Conservation (phyloP, 2,329 filamentous ascomycete species). For the Aspergillus alliaceus region DNA sequence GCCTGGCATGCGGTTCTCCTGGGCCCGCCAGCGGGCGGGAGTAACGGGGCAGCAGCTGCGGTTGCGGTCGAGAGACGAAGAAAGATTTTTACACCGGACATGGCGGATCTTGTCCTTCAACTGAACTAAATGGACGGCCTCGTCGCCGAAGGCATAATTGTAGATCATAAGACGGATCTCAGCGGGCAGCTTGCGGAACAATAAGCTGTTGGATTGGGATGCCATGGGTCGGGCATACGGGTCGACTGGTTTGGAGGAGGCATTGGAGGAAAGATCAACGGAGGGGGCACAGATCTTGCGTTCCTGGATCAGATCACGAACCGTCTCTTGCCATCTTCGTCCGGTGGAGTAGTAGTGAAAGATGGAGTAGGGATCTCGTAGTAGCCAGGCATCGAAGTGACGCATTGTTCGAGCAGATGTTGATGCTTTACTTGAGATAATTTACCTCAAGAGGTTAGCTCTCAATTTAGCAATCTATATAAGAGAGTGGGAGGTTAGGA, state of each 20-base stretch:
- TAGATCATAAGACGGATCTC: constrained; percentile 43
- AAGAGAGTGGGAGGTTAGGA: too few relatives aligned
- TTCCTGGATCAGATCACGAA: constrained; percentile 36
- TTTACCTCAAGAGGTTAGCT: too few relatives aligned
- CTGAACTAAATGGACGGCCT: constrained; percentile 37
- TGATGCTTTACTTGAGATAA: too few relatives aligned
- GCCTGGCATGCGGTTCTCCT: background rate
- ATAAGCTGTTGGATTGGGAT: constrained; percentile 19
- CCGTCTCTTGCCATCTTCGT: constrained; percentile 35
- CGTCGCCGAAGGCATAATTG: constrained; percentile 34
- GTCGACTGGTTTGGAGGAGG: constrained; percentile 12
- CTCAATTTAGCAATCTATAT: too few relatives aligned
- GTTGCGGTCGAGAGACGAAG: constrained; percentile 26
- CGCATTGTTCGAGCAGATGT: constrained; percentile 26
- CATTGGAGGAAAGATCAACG: constrained; percentile 3
- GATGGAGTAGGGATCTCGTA: constrained; percentile 41
- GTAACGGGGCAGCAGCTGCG: constrained; percentile 36
- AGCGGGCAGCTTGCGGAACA: constrained; percentile 31
- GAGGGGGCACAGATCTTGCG: constrained; percentile 36
- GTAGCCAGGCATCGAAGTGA: constrained; percentile 40
- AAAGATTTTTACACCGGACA: constrained; percentile 29
- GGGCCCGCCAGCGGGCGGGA: constrained; percentile 31
- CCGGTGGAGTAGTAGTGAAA: constrained; percentile 40
- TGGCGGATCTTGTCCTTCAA: constrained; percentile 36
- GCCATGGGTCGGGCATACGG: constrained; percentile 15